phyloP scores from a whole-genome alignment of 495 filamentous ascomycete species.

The Tetracladium setigerum region DNA sequence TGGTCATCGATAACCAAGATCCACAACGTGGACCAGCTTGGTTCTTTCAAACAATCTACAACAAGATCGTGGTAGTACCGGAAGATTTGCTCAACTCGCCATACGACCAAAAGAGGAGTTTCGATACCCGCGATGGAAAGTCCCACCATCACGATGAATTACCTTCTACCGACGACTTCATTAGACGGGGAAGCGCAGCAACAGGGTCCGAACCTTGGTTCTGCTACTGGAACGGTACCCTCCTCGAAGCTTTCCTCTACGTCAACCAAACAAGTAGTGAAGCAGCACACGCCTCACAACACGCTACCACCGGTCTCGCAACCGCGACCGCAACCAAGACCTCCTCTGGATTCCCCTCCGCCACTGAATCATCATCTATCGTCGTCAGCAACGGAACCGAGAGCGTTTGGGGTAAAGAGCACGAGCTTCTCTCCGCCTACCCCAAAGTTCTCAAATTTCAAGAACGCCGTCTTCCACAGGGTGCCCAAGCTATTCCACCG shows the following conservation, averaged over 20 bases:
- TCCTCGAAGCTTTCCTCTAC: slow-evolving; percentile 78
- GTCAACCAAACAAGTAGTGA: slow-evolving; percentile 44
- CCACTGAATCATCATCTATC: too few species aligned
- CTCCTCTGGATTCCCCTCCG: too few species aligned
- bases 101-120: slow-evolving; percentile 10
- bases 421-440: too few species aligned
- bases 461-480: slow-evolving; percentile 55
- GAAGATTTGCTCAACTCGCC: slow-evolving; percentile 37
- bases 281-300: too few species aligned
- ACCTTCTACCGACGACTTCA: slow-evolving; percentile 21
- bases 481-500: slow-evolving; percentile 3
- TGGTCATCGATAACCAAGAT: slow-evolving; percentile 62
- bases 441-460: slow-evolving; percentile 72
- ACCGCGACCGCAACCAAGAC: too few species aligned
- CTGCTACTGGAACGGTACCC: slow-evolving; percentile 80
- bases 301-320: slow-evolving; percentile 1
- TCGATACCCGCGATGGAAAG: slow-evolving; percentile 1
- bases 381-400: too few species aligned
- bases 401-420: too few species aligned
- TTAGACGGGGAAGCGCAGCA: slow-evolving; percentile 42
- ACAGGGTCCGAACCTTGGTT: slow-evolving; percentile 72
- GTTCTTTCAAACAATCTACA: slow-evolving; percentile 61
- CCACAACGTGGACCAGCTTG: slow-evolving; percentile 62
- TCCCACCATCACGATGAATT: background rate
- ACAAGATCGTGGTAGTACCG: slow-evolving; percentile 75